phyloP scores from a whole-genome alignment of 225 moss, liverwort and hornwort genomes.

The Physcomitrium patens region DNA sequence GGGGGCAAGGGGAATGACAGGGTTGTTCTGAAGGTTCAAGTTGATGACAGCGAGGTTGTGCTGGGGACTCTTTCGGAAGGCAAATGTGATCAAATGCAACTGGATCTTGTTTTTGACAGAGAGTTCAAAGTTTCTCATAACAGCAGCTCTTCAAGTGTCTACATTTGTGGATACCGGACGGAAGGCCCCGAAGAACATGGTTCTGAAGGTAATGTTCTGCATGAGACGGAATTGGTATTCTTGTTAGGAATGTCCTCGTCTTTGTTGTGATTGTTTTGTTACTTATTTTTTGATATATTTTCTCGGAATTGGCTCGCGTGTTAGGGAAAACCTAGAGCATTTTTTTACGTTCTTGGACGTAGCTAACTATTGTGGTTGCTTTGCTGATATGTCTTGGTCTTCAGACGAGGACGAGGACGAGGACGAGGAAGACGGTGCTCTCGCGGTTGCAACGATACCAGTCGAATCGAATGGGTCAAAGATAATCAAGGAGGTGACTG shows the following conservation, averaged over 20 bases:
- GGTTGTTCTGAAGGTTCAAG: conserved; percentile 73
- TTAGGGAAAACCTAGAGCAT: no score
- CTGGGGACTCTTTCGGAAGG: conserved; percentile 73
- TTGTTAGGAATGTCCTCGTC: not conserved
- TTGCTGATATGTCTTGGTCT: conserved; percentile 12
- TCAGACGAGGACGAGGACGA: conserved; percentile 38
- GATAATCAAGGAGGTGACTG: conserved; percentile 16
- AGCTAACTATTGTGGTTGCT: not conserved
- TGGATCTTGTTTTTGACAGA: conserved; percentile 83
- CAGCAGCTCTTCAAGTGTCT: conserved; percentile 66
- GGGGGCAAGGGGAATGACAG: conserved; percentile 55
- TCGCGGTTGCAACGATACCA: conserved; percentile 25
- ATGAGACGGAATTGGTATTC: not conserved
- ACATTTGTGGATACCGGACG: conserved; percentile 81
- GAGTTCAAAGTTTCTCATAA: conserved; percentile 80
- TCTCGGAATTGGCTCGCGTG: no score
- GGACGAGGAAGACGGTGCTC: conserved; percentile 25
- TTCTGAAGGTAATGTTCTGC: conserved; percentile 1
- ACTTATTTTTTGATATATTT: no score
- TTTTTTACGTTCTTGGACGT: no score
- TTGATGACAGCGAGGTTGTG: conserved; percentile 60
- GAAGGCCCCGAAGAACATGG: conserved; percentile 51
- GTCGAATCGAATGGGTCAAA: conserved; percentile 37
- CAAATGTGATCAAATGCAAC: conserved; percentile 83
- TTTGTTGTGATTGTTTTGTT: not conserved